Evolutionary conservation across 129 eudicot species (phyloP), one percentile per base, ranked within the genome.

Genomic region (Lactuca sativa): DNA sequence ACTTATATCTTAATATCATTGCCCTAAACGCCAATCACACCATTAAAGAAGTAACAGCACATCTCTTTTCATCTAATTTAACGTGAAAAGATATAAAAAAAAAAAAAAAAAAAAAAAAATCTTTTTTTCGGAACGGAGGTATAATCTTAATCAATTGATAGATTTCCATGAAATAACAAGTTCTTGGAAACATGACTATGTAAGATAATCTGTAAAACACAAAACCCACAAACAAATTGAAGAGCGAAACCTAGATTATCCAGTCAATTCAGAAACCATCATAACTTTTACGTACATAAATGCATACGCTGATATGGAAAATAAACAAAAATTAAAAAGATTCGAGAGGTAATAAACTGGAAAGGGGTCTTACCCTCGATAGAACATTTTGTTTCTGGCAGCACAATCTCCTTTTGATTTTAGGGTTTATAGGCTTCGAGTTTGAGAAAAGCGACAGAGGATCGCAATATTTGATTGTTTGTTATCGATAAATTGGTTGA

Each of bases 281-380:
- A 3, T 14, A 32, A 65, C 30, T 55, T 56, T 31, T 15, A 17
- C 71, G 57, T 58, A 44, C 34, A 9, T 33, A 33, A 6, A 66
- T 41, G 69, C 4, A 72, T 15, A 62, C 31, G 53, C 63, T 49
- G 41, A 68, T 68, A 62, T 32, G 21, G 17, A 47, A 6, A 21
- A 40, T 47, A 34, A 40, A 38, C 4, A 13, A 10, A 67, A 11
- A 62, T 41, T 8, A 5, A 53, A 38, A 64, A 56, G 64, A 10
- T 31, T 18, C 10, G 31, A 32, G 64, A 64, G 25, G 34, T 31
- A 12, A 51, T 25, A 6, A 40, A 48, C 25, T 12, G 34, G 55
- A 55, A 63, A 47, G 51, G 52, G 18, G 38, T 32, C 81, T 70
- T 81, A 84, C 89, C 89, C 89, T 71, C 89, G 70, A 71, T 80